phyloP scores from a whole-genome alignment of 768 basidiomycete genomes.

The Myochromella boudieri region DNA sequence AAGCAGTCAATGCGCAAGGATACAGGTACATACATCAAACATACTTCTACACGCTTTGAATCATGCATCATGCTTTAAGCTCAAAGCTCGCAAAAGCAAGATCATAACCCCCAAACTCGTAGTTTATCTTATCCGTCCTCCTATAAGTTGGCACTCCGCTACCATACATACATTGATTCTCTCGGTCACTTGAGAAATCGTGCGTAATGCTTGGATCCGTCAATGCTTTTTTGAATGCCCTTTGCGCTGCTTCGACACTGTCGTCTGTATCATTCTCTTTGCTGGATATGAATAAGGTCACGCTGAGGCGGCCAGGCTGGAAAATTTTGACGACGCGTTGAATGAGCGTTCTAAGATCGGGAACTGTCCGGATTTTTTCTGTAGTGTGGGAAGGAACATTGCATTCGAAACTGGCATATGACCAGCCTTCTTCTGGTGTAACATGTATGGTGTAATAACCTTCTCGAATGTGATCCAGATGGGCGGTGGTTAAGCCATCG shows the following conservation, averaged over 20 bases:
- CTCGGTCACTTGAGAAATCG: conserved; percentile 3
- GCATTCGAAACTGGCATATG: conserved; percentile 98
- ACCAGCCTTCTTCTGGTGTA: conserved; percentile 97
- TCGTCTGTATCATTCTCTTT: conserved; percentile 50
- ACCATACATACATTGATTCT: neutral
- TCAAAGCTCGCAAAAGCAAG: conserved; percentile 90
- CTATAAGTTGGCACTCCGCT: conserved; percentile 48
- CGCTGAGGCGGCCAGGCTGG: conserved; percentile 78
- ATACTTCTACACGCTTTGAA: conserved; percentile 2
- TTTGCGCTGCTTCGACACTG: conserved; percentile 71
- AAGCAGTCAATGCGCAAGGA: no score
- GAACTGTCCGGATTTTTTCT: conserved; percentile 35
- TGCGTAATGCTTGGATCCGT: conserved; percentile 24
- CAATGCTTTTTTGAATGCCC: conserved; percentile 69
- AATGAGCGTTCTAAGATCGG: conserved; percentile 79
- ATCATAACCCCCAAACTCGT: conserved; percentile 93
- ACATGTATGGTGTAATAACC: conserved; percentile 99
- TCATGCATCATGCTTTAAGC: conserved; percentile 18
- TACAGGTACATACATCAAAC: conserved; percentile 1
- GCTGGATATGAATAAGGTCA: conserved; percentile 90
- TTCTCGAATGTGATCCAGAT: conserved; percentile 46
- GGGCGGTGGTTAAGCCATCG: neutral
- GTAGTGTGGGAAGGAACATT: conserved; percentile 70
- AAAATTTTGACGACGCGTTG: conserved; percentile 92
- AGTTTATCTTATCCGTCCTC: conserved; percentile 96